These are phyloP conservation scores for Ceratocystis diversiconidia DNA, from an alignment of 2,329 filamentous ascomycete genomes.

Conservation along the genomic window DNA sequence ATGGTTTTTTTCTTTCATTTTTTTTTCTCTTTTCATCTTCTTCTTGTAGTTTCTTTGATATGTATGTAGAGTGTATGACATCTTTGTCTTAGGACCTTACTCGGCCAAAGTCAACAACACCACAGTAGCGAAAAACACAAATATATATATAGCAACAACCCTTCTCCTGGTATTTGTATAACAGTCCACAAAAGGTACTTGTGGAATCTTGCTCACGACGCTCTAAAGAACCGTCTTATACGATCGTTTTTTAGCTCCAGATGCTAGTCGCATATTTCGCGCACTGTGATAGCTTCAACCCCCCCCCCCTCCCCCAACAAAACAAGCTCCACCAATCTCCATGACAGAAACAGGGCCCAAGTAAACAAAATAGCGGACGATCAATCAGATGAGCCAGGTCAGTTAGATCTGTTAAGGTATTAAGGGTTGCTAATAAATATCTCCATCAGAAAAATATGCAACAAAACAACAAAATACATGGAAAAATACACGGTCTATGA, in stretches of 20 bases:
- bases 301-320: background rate
- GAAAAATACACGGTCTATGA: no score
- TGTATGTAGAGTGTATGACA: conserved; percentile 1
- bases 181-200: no score
- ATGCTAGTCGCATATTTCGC: conserved; percentile 1
- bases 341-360: conserved; percentile 1
- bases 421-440: no score
- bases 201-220: background rate
- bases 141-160: background rate
- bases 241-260: background rate
- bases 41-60: background rate
- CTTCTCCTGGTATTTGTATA: background rate
- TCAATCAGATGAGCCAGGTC: background rate
- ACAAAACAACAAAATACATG: no score
- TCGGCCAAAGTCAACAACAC: background rate
- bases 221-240: background rate
- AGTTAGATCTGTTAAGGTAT: no score
- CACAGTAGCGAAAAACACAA: background rate
- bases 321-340: background rate
- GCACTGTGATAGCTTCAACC: background rate
- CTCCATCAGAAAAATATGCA: no score
- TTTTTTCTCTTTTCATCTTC: background rate
- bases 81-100: background rate
- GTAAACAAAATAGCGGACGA: background rate
- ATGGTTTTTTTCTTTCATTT: background rate